Percentiles rank a stretch among this genome's conserved stretches.
These are phyloP conservation scores for Calonectria fujianensis DNA, from an alignment of 2,329 filamentous ascomycete species.

Conservation along the genomic window DNA sequence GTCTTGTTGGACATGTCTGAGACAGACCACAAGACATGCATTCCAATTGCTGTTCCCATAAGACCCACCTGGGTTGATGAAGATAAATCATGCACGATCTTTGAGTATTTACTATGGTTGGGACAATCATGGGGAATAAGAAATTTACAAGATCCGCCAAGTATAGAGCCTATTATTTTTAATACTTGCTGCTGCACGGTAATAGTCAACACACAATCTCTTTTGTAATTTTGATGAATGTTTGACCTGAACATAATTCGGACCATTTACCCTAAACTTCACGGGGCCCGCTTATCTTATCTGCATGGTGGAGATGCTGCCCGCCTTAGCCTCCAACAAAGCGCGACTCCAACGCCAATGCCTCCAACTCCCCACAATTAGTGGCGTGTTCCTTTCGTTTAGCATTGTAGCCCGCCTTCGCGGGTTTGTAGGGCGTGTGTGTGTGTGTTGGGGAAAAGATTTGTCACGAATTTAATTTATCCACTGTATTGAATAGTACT, in stretches of 20 bases:
- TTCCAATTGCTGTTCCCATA: no score
- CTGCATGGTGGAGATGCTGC: not conserved
- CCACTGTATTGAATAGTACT: not conserved
- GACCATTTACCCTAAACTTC: not conserved
- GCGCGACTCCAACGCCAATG: not conserved
- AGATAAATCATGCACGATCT: no score
- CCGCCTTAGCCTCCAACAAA: not conserved
- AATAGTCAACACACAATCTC: no score
- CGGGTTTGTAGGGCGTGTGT: not conserved
- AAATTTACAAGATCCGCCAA: not conserved
- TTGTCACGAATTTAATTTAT: not conserved
- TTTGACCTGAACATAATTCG: not conserved
- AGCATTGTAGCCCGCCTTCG: not conserved
- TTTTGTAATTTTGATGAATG: not conserved
- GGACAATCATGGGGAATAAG: no score
- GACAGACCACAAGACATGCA: no score
- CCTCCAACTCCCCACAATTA: conserved; percentile 13
- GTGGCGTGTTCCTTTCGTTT: not conserved
- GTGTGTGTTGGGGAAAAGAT: not conserved
- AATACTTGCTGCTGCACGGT: no score
- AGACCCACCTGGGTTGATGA: no score
- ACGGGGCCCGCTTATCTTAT: not conserved
- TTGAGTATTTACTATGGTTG: no score
- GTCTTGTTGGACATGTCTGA: no score
- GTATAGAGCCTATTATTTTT: not conserved